Evolutionary conservation across 1,139 yeast genomes (phyloP).

Genomic region (Nakaseomyces nivariensis): DNA sequence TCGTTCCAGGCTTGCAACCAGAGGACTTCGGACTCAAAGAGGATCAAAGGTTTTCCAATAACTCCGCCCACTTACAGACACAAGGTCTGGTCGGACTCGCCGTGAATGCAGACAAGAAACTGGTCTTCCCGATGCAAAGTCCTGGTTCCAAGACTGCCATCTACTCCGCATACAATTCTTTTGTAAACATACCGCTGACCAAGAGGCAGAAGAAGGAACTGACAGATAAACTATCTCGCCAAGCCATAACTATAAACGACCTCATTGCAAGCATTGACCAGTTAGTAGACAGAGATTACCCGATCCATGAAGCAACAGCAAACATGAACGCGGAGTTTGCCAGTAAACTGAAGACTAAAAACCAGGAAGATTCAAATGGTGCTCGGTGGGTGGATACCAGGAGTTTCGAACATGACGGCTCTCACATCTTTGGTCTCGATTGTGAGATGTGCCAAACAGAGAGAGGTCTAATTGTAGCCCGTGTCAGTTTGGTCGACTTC

Average conservation of each 20-base stretch:
- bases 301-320: slow-evolving; percentile 40
- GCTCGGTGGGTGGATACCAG: slow-evolving; percentile 52
- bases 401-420: slow-evolving; percentile 42
- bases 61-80: slow-evolving; percentile 1
- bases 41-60: slow-evolving; percentile 10
- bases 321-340: slow-evolving; percentile 14
- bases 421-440: slow-evolving; percentile 69
- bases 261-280: slow-evolving; percentile 41
- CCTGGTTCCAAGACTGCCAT: slow-evolving; percentile 59
- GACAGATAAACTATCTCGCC: slow-evolving; percentile 30
- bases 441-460: slow-evolving; percentile 83
- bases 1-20: slow-evolving; percentile 57
- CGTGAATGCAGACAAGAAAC: slow-evolving; percentile 29
- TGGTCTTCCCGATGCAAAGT: slow-evolving; percentile 26
- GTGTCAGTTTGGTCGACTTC: slow-evolving; percentile 66
- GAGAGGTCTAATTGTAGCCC: slow-evolving; percentile 55
- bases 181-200: slow-evolving; percentile 47
- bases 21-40: slow-evolving; percentile 31
- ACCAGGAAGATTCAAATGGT: slow-evolving; percentile 5
- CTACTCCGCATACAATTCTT: slow-evolving; percentile 45
- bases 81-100: slow-evolving; percentile 2
- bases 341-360: slow-evolving; percentile 7
- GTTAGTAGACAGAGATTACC: slow-evolving; percentile 44
- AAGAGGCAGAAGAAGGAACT: slow-evolving; percentile 42
- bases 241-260: slow-evolving; percentile 43